Base-by-base conservation (phyloP, 2,329 filamentous ascomycete genomes). In the Aspergillus tanneri region DNA sequence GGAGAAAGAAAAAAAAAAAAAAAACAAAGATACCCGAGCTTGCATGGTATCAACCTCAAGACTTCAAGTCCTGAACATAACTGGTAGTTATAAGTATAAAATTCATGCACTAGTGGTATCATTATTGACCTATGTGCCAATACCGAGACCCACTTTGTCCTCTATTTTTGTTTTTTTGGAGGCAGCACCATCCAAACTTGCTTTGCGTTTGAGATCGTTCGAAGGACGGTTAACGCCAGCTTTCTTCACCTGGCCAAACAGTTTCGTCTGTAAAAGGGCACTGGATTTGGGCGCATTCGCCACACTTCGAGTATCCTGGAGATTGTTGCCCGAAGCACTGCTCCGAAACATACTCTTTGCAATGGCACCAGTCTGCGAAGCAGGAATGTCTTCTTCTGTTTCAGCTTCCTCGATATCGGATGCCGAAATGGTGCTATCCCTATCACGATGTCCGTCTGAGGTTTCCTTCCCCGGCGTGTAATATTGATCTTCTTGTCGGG, bases 361-460 rank as follows among this genome's bases (percentile, higher is more conserved):
- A 36, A 84, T 83, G 54, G 88, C 86, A 60, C 86, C 91, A 7
- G 89, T 88, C 61, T 88, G 87, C 48, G 86, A 90, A 60, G 86
- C 86, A 25, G 77, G 80, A 0, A 90, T 71, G 35, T 86, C 83
- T 54, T 87, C 81, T 32, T 87, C 84, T 43, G 77, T 80, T 9
- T 81, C 77, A 7, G 63, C 69, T 35, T 72, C 68, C 40, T 79
- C 77, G 6, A 66, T 64, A 35, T 82, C 80, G 1, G 79, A 80
- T 16, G 82, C 85, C 1, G 89, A 93, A 40, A 93, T 90, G 2
- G 89, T 95, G 72, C 88, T 92, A 67, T 95, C 90, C 50, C 88
- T 83, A 67, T 89, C 90, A 68, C 84, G 57, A 58, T 64, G 60
- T 34, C 76, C 74, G 16, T 77, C 75, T 3, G 72, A 72, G 11